These are phyloP conservation scores for Amaranthus cruentus DNA, from an alignment of 148 eudicot species.

Conservation along the genomic window DNA sequence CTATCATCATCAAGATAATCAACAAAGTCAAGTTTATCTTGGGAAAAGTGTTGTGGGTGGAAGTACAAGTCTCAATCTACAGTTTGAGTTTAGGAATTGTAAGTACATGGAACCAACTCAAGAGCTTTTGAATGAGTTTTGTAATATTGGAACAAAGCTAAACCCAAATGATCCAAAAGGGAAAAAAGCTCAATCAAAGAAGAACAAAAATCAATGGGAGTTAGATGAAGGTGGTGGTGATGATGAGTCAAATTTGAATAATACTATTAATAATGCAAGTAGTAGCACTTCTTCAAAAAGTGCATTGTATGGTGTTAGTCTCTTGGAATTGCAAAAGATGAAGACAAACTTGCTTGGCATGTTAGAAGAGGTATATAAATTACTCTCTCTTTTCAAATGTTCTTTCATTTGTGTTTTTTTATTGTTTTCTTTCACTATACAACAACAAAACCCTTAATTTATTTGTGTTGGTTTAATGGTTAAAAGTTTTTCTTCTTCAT, in stretches of 20 bases:
- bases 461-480: too few relatives aligned
- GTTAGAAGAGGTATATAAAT: constrained; percentile 77
- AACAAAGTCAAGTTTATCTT: constrained; percentile 27
- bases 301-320: constrained; percentile 49
- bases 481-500: too few relatives aligned
- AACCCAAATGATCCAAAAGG: constrained; percentile 25
- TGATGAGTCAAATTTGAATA: not conserved
- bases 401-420: not conserved
- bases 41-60: constrained; percentile 23
- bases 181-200: constrained; percentile 16
- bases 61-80: constrained; percentile 14
- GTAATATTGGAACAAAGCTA: constrained; percentile 55
- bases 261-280: constrained; percentile 21
- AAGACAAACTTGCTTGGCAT: constrained; percentile 67
- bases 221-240: constrained; percentile 7
- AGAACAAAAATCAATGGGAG: constrained; percentile 24
- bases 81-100: constrained; percentile 43
- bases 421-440: constrained; percentile 1
- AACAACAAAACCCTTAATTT: too few relatives aligned
- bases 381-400: not conserved
- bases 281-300: constrained; percentile 28
- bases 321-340: constrained; percentile 72
- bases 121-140: constrained; percentile 80
- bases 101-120: constrained; percentile 76
- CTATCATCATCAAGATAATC: not conserved